Evolutionary conservation across 805 yeast species (phyloP), one percentile per base, ranked within the genome.

Genomic region (Grigorovia transvaalensis): DNA sequence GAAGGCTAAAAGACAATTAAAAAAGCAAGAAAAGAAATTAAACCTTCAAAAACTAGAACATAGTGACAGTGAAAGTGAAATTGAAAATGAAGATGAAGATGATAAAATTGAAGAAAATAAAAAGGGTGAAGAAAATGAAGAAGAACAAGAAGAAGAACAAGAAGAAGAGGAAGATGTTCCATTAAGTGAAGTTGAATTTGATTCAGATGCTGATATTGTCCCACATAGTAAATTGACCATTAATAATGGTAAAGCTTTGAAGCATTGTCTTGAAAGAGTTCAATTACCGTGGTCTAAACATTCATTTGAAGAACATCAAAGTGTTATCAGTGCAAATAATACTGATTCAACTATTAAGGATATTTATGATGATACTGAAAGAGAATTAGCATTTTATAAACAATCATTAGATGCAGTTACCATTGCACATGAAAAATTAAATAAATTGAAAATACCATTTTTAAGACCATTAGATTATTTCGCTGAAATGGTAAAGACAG

Each of bases 401-500:
- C 99, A 93, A 73, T 96, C 95, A 7, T 77, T 93, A 52, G 84
- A 80, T 50, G 95, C 97, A 4, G 93, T 86, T 30, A 71, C 76
- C 49, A 79, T 77, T 59, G 96, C 86, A 27, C 82, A 91, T 63
- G 67, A 75, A 47, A 78, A 79, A 51, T 73, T 86, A 44, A 71
- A 81, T 48, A 81, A 81, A 62, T 76, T 86, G 58, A 83, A 84
- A 64, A 81, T 91, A 35, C 88, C 96, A 54, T 93, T 93, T 68
- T 76, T 95, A 30, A 81, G 99, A 69, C 99, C 99, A 41, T 73
- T 80, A 62, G 99, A 93, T 67, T 93, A 88, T 69, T 93, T 93
- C 72, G 99, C 99, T 18, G 99, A 93, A 71, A 93, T 93, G 99
- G 87, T 89, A 54, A 93, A 93, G 74, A 84, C 90, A 51, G 99